These are phyloP conservation scores for Boehmeria nivea DNA, from an alignment of 306 rosid species.

Conservation along the genomic window DNA sequence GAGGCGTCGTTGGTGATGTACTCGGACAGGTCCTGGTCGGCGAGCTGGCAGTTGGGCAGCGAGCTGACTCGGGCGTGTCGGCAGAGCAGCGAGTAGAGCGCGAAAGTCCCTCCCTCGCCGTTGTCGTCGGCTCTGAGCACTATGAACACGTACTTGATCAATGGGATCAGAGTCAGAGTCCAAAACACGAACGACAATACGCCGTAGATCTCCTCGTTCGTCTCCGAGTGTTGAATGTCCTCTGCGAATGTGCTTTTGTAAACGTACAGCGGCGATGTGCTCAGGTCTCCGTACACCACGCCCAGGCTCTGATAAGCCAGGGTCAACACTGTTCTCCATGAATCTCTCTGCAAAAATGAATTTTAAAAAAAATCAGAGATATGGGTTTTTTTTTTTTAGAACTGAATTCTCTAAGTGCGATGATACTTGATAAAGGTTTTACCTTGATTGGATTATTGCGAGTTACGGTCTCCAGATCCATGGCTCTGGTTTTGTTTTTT, in stretches of 20 bases:
- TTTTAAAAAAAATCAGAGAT: too few relatives aligned
- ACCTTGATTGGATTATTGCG: conserved; percentile 61
- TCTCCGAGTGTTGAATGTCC: conserved; percentile 82
- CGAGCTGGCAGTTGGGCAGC: conserved; percentile 81
- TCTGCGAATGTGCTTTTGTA: conserved; percentile 90
- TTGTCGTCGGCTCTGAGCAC: conserved; percentile 94
- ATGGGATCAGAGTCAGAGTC: conserved; percentile 82
- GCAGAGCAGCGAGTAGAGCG: conserved; percentile 77
- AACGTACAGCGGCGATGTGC: conserved; percentile 87
- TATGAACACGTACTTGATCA: conserved; percentile 83
- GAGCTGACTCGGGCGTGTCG: conserved; percentile 83
- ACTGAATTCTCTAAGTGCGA: too few relatives aligned
- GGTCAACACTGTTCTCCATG: conserved; percentile 78
- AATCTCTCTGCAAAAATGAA: conserved; percentile 59
- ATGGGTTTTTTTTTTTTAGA: not conserved
- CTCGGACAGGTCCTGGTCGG: conserved; percentile 79
- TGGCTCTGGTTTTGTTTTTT: conserved; percentile 9
- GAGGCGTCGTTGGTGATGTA: conserved; percentile 34
- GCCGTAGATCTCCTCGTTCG: conserved; percentile 89
- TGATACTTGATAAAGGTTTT: conserved; percentile 4
- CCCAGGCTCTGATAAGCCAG: conserved; percentile 94
- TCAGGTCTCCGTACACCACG: conserved; percentile 90
- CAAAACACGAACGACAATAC: conserved; percentile 88
- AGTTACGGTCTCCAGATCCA: conserved; percentile 76
- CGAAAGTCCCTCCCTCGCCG: conserved; percentile 99